Percentiles rank a stretch among this genome's conserved stretches.
phyloP scores from a whole-genome alignment of 768 basidiomycete species.

The Podaxis carcinomalis region DNA sequence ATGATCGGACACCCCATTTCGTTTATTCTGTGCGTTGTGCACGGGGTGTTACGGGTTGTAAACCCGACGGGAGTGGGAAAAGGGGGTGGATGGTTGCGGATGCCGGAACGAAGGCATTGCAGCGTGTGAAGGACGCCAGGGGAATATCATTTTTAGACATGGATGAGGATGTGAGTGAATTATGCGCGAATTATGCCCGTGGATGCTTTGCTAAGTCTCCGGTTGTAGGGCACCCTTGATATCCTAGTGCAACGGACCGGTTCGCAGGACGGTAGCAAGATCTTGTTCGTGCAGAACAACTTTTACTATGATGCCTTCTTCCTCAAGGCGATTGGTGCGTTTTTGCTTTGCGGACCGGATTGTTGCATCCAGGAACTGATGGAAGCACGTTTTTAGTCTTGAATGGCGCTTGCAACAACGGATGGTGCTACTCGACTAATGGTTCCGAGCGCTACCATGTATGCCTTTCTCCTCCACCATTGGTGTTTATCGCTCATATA shows the following conservation, averaged over 20 bases:
- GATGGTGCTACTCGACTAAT: slow-evolving; percentile 64
- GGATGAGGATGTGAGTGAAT: slow-evolving; percentile 88
- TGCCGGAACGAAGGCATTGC: slow-evolving; percentile 57
- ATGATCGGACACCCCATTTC: slow-evolving; percentile 52
- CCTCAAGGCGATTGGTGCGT: slow-evolving; percentile 88
- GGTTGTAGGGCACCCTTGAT: slow-evolving; percentile 74
- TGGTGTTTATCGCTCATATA: slow-evolving; percentile 2
- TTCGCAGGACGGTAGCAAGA: slow-evolving; percentile 50
- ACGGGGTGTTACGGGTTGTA: slow-evolving; percentile 54
- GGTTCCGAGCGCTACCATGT: slow-evolving; percentile 71
- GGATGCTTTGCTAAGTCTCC: not conserved
- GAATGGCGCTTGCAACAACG: slow-evolving; percentile 89
- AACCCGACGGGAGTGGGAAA: slow-evolving; percentile 40
- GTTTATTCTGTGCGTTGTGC: slow-evolving; percentile 62
- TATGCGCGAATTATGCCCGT: not conserved
- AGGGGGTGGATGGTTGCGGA: slow-evolving; percentile 61
- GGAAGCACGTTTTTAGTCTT: slow-evolving; percentile 47
- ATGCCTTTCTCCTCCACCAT: slow-evolving; percentile 20
- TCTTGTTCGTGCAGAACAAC: slow-evolving; percentile 91
- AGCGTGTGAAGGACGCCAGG: slow-evolving; percentile 71
- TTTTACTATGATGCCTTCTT: slow-evolving; percentile 99
- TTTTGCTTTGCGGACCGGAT: not conserved
- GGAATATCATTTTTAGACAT: slow-evolving; percentile 82
- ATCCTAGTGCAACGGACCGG: slow-evolving; percentile 88
- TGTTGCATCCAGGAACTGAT: not conserved